Conservation (phyloP, 495 filamentous ascomycete species). For the Aspergillus sclerotiicarbonarius region DNA sequence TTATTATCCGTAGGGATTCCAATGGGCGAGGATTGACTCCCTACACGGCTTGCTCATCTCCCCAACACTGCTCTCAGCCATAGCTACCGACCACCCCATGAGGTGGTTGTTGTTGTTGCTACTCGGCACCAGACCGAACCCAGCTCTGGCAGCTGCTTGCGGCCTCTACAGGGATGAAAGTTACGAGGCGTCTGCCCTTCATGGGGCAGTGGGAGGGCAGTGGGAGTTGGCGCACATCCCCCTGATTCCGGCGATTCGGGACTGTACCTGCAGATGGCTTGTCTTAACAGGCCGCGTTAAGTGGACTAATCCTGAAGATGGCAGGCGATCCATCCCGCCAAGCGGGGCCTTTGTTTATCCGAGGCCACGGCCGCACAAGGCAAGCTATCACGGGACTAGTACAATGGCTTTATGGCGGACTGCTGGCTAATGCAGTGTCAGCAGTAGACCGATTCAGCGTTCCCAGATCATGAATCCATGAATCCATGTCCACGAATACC, state of each 20-base stretch:
- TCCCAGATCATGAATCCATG: too few species aligned
- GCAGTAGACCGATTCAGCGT: too few species aligned
- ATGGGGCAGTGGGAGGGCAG: too few species aligned
- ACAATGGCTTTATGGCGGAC: too few species aligned
- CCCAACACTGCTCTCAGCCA: background rate
- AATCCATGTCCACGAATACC: too few species aligned
- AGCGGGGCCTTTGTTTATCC: background rate
- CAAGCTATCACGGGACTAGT: too few species aligned
- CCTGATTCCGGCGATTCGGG: conserved; percentile 6
- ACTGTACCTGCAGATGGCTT: conserved; percentile 3
- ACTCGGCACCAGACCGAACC: background rate
- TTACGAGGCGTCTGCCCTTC: too few species aligned
- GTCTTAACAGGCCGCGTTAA: background rate
- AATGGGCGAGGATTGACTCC: background rate
- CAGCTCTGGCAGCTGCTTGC: background rate
- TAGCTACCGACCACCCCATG: background rate
- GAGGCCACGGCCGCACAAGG: background rate
- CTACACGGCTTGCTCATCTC: background rate
- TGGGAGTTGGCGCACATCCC: background rate
- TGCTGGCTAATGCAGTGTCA: too few species aligned
- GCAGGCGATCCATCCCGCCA: background rate
- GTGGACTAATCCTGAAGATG: background rate
- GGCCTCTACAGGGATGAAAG: background rate
- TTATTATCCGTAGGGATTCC: background rate
- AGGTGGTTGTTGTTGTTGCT: background rate